A percentile compares a stretch with the other conserved stretches of the same genome.
Evolutionary conservation across 345 rosid species (phyloP).

Genomic region (Gossypium thurberi): DNA sequence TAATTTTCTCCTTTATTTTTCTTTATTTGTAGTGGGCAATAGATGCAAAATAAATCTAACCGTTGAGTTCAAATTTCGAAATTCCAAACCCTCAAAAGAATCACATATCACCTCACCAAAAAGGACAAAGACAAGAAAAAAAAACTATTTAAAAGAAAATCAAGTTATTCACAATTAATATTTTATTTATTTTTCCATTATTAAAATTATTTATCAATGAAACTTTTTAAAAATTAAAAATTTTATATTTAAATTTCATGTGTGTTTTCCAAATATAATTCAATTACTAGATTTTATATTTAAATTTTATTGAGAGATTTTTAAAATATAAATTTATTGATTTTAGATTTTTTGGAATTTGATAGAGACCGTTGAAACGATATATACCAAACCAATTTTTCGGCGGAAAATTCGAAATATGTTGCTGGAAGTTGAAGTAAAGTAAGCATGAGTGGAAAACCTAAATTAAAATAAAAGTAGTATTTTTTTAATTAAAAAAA

Average conservation of each 20-base stretch:
- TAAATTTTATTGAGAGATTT: too few species aligned
- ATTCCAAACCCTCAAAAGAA: neutral
- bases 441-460: neutral
- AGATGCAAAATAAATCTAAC: slow-evolving; percentile 10
- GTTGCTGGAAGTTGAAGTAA: neutral
- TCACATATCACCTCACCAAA: neutral
- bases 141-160: neutral
- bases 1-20: too few species aligned
- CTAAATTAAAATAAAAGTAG: too few species aligned
- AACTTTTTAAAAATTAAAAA: too few species aligned
- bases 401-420: slow-evolving; percentile 1
- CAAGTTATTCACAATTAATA: neutral
- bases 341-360: neutral
- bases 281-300: too few species aligned
- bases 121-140: neutral
- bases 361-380: neutral
- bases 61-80: slow-evolving; percentile 28
- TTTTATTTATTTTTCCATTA: neutral
- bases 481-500: too few species aligned
- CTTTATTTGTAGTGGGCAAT: neutral
- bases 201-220: too few species aligned
- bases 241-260: too few species aligned
- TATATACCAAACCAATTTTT: neutral
- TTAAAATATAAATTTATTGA: too few species aligned
- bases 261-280: too few species aligned